These are phyloP conservation scores for Nicotiana tomentosiformis DNA, from an alignment of 257 asterid species.

Conservation along the genomic window DNA sequence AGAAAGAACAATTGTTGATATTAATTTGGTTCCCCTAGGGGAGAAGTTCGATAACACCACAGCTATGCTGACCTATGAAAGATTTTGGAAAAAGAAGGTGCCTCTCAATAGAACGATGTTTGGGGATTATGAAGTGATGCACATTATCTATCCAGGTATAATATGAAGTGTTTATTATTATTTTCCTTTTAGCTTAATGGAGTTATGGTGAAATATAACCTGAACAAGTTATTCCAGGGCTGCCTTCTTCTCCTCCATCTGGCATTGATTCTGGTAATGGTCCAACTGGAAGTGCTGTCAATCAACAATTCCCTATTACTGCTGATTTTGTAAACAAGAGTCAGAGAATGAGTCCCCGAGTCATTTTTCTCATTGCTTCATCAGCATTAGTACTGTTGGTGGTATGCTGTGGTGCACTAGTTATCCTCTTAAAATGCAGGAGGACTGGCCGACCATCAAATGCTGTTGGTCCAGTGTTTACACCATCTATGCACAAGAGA, in stretches of 20 bases:
- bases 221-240: slow-evolving; percentile 44
- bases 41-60: slow-evolving; percentile 94
- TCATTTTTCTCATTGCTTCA: slow-evolving; percentile 66
- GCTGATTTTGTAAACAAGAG: slow-evolving; percentile 56
- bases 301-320: slow-evolving; percentile 71
- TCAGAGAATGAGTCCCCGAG: slow-evolving; percentile 67
- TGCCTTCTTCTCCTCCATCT: slow-evolving; percentile 72
- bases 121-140: slow-evolving; percentile 68
- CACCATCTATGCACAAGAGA: slow-evolving; percentile 70
- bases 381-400: slow-evolving; percentile 79
- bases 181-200: slow-evolving; percentile 5
- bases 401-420: slow-evolving; percentile 65
- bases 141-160: slow-evolving; percentile 80
- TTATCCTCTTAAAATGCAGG: slow-evolving; percentile 70
- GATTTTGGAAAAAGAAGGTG: slow-evolving; percentile 80
- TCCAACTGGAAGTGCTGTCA: slow-evolving; percentile 68
- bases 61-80: slow-evolving; percentile 74
- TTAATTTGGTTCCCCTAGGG: slow-evolving; percentile 85
- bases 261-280: slow-evolving; percentile 54
- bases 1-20: slow-evolving; percentile 72
- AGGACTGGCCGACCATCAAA: slow-evolving; percentile 55
- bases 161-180: neutral
- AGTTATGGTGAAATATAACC: slow-evolving; percentile 12
- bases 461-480: slow-evolving; percentile 73
- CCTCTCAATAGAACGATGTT: slow-evolving; percentile 79